Evolutionary conservation across 2,329 filamentous ascomycete species (phyloP), one percentile per base, ranked within the genome.

Genomic region (Biscogniauxia sp.): DNA sequence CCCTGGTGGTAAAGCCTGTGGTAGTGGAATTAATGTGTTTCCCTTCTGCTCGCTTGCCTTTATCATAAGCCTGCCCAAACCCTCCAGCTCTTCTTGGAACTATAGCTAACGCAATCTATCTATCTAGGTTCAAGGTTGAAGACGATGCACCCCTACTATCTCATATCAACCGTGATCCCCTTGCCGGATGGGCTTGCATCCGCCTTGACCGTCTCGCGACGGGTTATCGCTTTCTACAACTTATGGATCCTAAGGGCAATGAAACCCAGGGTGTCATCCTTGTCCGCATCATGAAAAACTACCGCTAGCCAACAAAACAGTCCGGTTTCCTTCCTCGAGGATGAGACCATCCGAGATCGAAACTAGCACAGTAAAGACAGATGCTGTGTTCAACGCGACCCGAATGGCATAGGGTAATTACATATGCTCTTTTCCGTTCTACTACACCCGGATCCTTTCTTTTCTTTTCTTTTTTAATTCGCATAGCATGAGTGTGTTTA

Each of bases 161-260:
- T n/a, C 51, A 53, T 49, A 70, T 74, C 56, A 72, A 76, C 20
- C 74, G 77, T 53, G 75, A 77, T 54, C 67, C 72, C 15, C 72
- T 80, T 41, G 75, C 82, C 25, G 81, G 80, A 9, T 87, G 84
- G 84, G 82, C 84, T 25, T 86, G 84, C 68, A 81, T 86, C 68
- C 82, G 84, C 3, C 79, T 87, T 13, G 84, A 86, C 72, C 82
- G 84, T 49, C 78, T 87, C 2, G 79, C 77, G 53, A 74, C 73
- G 53, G 84, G 84, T 19, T 86, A 84, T 72, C 80, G 84, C 52
- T 82, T 85, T 63, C 73, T 87, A 56, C 73, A 76, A 49, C 77
- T 87, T 52, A 72, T 79, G 65, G 79, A 85, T 60, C 72, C 73
- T 20, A 74, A 76, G 25, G 80, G 82, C 19, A 73, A 76, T 53